Evolutionary conservation across 2,329 filamentous ascomycete species (phyloP), one percentile per base, ranked within the genome.

Genomic region (Hypoxylon sp.): DNA sequence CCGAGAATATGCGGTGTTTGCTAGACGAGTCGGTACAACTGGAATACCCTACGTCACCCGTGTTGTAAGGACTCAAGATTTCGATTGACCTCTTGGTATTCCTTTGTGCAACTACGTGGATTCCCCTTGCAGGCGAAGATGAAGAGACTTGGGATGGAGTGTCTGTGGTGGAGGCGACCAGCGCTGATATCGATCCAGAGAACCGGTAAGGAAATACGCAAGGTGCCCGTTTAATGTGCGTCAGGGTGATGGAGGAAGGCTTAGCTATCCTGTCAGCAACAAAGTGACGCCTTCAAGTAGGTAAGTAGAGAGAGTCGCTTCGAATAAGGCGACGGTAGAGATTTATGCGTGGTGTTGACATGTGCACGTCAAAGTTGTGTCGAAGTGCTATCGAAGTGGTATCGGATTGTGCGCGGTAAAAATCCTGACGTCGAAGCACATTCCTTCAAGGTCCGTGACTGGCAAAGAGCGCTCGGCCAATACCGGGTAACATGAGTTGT

Each of bases 401-500:
- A 22, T 55, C 14, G 44, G 59, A 36, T 26, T 60, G 65, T 65
- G 63, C 52, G 62, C 60, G 54, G 50, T 59, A 18, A 67, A 65
- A 68, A 69, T 69, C 63, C 66, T 69, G 66, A 66, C 66, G 66
- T 69, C 53, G 66, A 68, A 44, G 59, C 54, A 64, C 61, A 55
- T 62, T n/a, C 50, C 20, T 45, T 30, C 28, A 20, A 45, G n/a
- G 36, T 40, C 36, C 20, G 6, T 40, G 36, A 40, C 36, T 40
- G 40, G 40, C 12, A 51, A 51, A 28, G 46, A 40, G 24, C 28
- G 55, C 59, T 73, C 71, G 71, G 71, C 71, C 71, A 73, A 73
- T 73, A 60, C 70, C 72, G 72, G 72, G 71, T 70, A 68, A 64
- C 65, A 64, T 65, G 46, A 67, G 42, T 60, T 53, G 60, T 44